A percentile compares a stretch with the other conserved stretches of the same genome.
Conservation (phyloP, 2,329 filamentous ascomycete genomes). For the Alternaria longipes region DNA sequence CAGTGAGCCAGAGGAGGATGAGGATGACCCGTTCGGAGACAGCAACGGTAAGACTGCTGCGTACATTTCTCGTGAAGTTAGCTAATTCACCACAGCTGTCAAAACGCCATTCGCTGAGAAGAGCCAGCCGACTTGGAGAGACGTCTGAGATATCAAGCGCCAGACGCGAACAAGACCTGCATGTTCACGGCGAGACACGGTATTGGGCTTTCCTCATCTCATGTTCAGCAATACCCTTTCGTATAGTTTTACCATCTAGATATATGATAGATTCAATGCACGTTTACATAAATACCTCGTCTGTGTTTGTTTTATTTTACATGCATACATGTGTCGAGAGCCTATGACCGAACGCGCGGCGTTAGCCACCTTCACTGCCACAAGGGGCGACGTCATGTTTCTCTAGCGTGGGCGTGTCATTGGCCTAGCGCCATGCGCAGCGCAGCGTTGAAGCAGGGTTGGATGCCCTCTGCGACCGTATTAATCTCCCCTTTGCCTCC, state of each 20-base stretch:
- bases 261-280: neutral
- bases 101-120: conserved; percentile 58
- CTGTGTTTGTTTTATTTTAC: neutral
- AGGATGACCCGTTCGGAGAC: conserved; percentile 89
- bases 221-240: conserved; percentile 13
- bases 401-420: conserved; percentile 21
- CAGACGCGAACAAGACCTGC: neutral
- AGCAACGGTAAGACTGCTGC: conserved; percentile 64
- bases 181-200: conserved; percentile 4
- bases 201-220: conserved; percentile 5
- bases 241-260: neutral
- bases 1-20: conserved; percentile 65
- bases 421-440: conserved; percentile 24
- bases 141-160: conserved; percentile 35
- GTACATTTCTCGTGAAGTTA: neutral
- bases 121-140: conserved; percentile 49
- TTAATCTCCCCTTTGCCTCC: conserved; percentile 22
- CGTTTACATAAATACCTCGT: neutral
- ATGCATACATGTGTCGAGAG: neutral
- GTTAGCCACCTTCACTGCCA: conserved; percentile 29
- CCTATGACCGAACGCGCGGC: neutral
- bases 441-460: conserved; percentile 31
- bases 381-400: conserved; percentile 35
- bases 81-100: conserved; percentile 55
- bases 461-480: conserved; percentile 14